Percentiles rank a stretch among this genome's conserved stretches.
Evolutionary conservation across 176 grass and related monocot species (phyloP).

Genomic region (Oryza meyeriana): DNA sequence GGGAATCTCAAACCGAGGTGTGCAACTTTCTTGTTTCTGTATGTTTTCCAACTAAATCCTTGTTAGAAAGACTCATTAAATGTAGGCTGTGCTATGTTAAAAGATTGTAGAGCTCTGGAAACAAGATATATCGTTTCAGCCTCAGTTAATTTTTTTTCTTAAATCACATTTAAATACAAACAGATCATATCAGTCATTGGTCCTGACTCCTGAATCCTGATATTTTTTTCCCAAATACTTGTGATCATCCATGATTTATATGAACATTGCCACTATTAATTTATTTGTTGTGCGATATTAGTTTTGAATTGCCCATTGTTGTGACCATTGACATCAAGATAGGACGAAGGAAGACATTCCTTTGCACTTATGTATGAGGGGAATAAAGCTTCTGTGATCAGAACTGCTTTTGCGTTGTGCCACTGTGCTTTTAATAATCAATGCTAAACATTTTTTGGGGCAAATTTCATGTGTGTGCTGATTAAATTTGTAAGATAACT

Average conservation of each 20-base stretch:
- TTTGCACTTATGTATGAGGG: neutral
- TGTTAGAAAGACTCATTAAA: neutral
- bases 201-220: no score
- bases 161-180: neutral
- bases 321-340: neutral
- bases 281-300: neutral
- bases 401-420: neutral
- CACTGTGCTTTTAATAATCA: neutral
- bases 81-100: neutral
- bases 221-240: neutral
- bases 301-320: neutral
- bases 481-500: neutral
- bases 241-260: neutral
- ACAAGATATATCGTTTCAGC: neutral
- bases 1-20: constrained; percentile 75
- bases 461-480: neutral
- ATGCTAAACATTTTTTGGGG: neutral
- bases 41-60: neutral
- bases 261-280: neutral
- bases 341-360: neutral
- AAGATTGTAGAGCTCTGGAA: neutral
- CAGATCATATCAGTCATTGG: neutral
- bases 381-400: neutral
- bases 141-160: neutral
- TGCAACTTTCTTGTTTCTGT: neutral